Evolutionary conservation across 352 stramenopile genomes (phyloP).

Genomic region (Plasmopara viticola): DNA sequence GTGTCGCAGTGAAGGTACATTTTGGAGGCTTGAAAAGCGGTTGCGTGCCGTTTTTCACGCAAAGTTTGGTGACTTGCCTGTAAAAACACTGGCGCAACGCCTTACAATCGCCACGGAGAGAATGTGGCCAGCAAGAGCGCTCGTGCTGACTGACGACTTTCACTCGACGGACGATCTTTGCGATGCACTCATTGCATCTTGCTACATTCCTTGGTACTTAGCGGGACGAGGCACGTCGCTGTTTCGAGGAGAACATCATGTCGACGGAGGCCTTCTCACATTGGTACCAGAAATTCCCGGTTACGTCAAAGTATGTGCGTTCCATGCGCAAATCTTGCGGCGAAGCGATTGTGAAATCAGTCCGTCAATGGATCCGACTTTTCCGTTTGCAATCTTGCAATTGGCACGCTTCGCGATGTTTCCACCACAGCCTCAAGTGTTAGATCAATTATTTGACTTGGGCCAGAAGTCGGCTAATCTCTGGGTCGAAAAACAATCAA

Average conservation of each 20-base stretch:
- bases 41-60: slow-evolving; percentile 47
- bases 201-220: slow-evolving; percentile 77
- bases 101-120: slow-evolving; percentile 66
- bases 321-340: slow-evolving; percentile 47
- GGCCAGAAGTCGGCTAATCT: slow-evolving; percentile 42
- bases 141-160: slow-evolving; percentile 54
- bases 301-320: slow-evolving; percentile 66
- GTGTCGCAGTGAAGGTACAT: slow-evolving; percentile 45
- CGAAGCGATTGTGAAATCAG: slow-evolving; percentile 71
- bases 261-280: slow-evolving; percentile 63
- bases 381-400: slow-evolving; percentile 53
- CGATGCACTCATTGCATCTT: slow-evolving; percentile 65
- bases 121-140: slow-evolving; percentile 53
- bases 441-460: slow-evolving; percentile 63
- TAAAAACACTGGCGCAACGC: slow-evolving; percentile 35
- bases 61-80: slow-evolving; percentile 39
- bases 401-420: slow-evolving; percentile 51
- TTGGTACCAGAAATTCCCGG: slow-evolving; percentile 61
- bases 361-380: slow-evolving; percentile 51
- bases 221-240: slow-evolving; percentile 33
- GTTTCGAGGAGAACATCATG: slow-evolving; percentile 60
- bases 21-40: slow-evolving; percentile 60
- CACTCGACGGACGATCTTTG: slow-evolving; percentile 50
- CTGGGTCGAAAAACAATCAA: slow-evolving; percentile 35
- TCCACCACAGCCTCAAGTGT: slow-evolving; percentile 41